Evolutionary conservation across 2,329 filamentous ascomycete species (phyloP).

Genomic region (Esteya vermicola): DNA sequence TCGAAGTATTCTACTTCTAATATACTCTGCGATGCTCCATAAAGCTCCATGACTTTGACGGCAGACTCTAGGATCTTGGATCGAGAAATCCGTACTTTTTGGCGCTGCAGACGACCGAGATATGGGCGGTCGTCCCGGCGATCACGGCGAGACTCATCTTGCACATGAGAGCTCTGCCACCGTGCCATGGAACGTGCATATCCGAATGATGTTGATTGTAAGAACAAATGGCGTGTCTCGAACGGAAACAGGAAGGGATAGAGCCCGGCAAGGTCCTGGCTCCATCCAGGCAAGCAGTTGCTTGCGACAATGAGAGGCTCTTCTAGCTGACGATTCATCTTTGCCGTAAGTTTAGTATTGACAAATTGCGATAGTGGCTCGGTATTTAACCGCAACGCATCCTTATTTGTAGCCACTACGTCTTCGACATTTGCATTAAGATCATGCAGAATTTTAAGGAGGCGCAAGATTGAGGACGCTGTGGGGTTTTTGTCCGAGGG

Average conservation of each 20-base stretch:
- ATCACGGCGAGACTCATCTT: slow-evolving; percentile 68
- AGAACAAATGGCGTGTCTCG: slow-evolving; percentile 88
- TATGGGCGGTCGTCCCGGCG: slow-evolving; percentile 84
- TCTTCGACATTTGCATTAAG: slow-evolving; percentile 90
- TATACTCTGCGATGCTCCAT: slow-evolving; percentile 90
- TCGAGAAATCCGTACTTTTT: slow-evolving; percentile 95
- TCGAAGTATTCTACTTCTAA: slow-evolving; percentile 98
- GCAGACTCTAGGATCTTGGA: slow-evolving; percentile 93
- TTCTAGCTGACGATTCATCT: slow-evolving; percentile 90
- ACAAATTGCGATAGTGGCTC: slow-evolving; percentile 91
- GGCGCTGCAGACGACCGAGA: slow-evolving; percentile 78
- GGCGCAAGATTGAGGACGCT: slow-evolving; percentile 72
- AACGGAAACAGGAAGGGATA: slow-evolving; percentile 98
- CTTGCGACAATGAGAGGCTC: slow-evolving; percentile 95
- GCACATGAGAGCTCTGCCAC: slow-evolving; percentile 84
- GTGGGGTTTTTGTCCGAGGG: slow-evolving; percentile 67
- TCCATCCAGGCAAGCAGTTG: slow-evolving; percentile 91
- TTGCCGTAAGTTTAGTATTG: slow-evolving; percentile 95
- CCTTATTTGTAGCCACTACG: slow-evolving; percentile 66
- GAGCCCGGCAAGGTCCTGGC: slow-evolving; percentile 79
- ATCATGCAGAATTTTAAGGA: slow-evolving; percentile 83
- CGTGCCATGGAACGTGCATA: slow-evolving; percentile 95
- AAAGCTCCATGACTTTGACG: slow-evolving; percentile 96
- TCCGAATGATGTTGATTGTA: slow-evolving; percentile 95
- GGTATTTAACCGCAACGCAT: slow-evolving; percentile 53